Conservation (phyloP, 164 flowering plant species). For the Umbilicus rupestris region DNA sequence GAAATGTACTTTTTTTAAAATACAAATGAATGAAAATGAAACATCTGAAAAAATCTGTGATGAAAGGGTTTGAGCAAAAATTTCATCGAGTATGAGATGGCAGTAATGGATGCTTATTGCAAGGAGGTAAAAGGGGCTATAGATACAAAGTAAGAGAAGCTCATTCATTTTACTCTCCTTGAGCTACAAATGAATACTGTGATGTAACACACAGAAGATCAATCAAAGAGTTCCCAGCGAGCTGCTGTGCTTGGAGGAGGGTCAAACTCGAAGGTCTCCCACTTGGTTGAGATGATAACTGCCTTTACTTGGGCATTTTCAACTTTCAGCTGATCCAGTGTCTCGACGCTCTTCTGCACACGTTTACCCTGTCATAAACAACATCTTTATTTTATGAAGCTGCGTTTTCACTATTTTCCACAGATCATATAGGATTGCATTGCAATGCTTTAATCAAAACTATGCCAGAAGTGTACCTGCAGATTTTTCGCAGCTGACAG, state of each 20-base stretch:
- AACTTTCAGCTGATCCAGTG: slow-evolving; percentile 49
- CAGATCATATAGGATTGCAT: background rate
- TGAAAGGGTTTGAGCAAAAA: background rate
- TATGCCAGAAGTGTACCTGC: slow-evolving; percentile 27
- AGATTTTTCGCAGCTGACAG: slow-evolving; percentile 32
- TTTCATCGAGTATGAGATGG: slow-evolving; percentile 1
- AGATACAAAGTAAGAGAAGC: slow-evolving; percentile 5
- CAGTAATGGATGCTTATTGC: background rate
- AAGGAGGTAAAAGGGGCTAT: slow-evolving; percentile 5
- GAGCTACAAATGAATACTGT: slow-evolving; percentile 1
- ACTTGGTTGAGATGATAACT: slow-evolving; percentile 37
- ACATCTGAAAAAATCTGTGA: background rate
- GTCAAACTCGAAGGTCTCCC: slow-evolving; percentile 51
- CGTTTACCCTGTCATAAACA: slow-evolving; percentile 41
- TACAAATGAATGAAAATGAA: background rate
- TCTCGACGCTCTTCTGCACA: slow-evolving; percentile 69
- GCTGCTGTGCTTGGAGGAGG: slow-evolving; percentile 23
- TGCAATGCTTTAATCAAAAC: background rate
- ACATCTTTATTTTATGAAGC: background rate
- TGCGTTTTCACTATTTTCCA: too few relatives aligned
- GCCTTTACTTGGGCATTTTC: slow-evolving; percentile 44
- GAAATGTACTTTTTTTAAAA: too few relatives aligned
- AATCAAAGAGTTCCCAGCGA: slow-evolving; percentile 50
- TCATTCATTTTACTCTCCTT: slow-evolving; percentile 1
- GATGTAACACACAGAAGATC: slow-evolving; percentile 14